Base-by-base conservation (phyloP, 2,329 filamentous ascomycete species). In the Botryotinia calthae region DNA sequence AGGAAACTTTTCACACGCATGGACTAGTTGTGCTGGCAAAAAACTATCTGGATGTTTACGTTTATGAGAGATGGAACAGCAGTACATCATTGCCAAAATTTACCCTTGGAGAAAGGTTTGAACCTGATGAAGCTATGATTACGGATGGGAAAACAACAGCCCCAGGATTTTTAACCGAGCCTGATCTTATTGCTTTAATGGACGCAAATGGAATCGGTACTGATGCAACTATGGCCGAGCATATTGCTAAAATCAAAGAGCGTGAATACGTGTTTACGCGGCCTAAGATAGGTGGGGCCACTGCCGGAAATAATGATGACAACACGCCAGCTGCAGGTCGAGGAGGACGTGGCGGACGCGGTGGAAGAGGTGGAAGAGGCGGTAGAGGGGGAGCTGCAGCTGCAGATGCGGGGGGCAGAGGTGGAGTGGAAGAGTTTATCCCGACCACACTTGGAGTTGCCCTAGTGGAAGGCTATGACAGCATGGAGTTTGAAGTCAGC, bases 151-250 rank as follows among this genome's bases (percentile, higher is more conserved):
- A 97, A 82, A 99, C 96, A 0, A 88, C 87, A 1, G 86, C 95
- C 20, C 96, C 96, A 0, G 89, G 87, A 34, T 98, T 97, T 80
- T 86, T 99, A 44, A 98, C 96, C 0, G 96, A 99, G 81, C 95
- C 96, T 0, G 96, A 99, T 81, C 86, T 99, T 40, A 97, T 99
- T 80, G 92, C 92, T 4, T 87, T 99, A 18, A 99, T 99, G 96
- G 96, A 99, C 83, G 95, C 94, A 62, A 99, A 99, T 80, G 96
- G 96, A 2, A 99, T 99, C 76, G 96, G 96, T 20, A 99, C 96
- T 16, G 96, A 99, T 83, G 96, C 96, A 10, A 99, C 96, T 1
- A 99, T 99, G 96, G 96, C 96, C 0, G 96, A 99, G 79, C 96
- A 99, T 80, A 99, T 99, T 79, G 90, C 93, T 73, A 99, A 95